Percentiles rank a stretch among this genome's conserved stretches.
These are phyloP conservation scores for Candida krabiensis DNA, from an alignment of 805 yeast genomes.

Conservation along the genomic window DNA sequence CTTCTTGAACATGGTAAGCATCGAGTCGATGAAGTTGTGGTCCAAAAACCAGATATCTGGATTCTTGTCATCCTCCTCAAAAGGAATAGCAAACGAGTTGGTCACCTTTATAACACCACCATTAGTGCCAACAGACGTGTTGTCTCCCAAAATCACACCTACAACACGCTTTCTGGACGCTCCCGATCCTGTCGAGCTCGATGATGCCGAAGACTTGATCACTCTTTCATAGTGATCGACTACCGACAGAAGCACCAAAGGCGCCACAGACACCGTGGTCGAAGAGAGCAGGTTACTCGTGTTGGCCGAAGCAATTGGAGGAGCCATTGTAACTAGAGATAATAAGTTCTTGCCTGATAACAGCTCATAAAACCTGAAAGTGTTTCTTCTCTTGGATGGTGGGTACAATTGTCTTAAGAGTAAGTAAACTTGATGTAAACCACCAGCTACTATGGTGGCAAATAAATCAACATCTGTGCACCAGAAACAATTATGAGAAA, in stretches of 20 bases:
- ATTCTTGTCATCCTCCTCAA: slow-evolving; percentile 93
- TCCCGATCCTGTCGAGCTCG: slow-evolving; percentile 29
- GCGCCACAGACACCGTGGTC: slow-evolving; percentile 82
- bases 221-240: slow-evolving; percentile 94
- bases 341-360: no score
- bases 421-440: no score
- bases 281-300: slow-evolving; percentile 29
- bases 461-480: no score
- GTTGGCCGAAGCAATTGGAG: slow-evolving; percentile 15
- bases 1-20: slow-evolving; percentile 97
- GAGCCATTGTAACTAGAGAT: slow-evolving; percentile 11
- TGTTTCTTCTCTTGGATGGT: no score
- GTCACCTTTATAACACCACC: slow-evolving; percentile 59
- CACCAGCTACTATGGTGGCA: no score
- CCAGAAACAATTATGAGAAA: no score
- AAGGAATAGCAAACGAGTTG: slow-evolving; percentile 95
- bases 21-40: slow-evolving; percentile 91
- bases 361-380: no score
- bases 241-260: slow-evolving; percentile 87
- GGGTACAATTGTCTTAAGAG: no score
- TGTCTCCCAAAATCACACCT: slow-evolving; percentile 92
- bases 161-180: slow-evolving; percentile 72
- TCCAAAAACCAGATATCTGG: slow-evolving; percentile 95
- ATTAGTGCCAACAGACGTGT: slow-evolving; percentile 41
- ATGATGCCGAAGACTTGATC: slow-evolving; percentile 48